These are phyloP conservation scores for Crithidia expoeki DNA, from an alignment of 208 protist genomes.

Conservation along the genomic window DNA sequence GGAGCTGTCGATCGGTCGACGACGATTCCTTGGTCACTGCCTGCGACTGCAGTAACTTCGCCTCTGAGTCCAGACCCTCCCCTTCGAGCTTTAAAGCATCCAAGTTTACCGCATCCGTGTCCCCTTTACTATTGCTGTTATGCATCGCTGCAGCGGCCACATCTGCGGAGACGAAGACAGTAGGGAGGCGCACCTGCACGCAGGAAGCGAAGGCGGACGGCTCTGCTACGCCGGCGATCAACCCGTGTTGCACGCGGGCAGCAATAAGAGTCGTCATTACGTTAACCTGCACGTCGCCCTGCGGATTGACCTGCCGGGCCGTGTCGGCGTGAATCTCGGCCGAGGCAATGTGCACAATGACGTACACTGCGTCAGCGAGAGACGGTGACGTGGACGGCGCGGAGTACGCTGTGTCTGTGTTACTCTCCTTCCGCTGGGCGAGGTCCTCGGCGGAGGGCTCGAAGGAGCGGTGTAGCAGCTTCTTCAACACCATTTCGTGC, in stretches of 20 bases:
- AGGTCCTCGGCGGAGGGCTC: conserved; percentile 32
- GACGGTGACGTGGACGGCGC: too few species aligned
- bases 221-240: conserved; percentile 56
- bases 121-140: background rate
- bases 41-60: background rate
- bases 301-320: conserved; percentile 42
- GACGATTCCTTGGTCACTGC: background rate
- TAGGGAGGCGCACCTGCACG: conserved; percentile 44
- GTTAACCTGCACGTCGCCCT: conserved; percentile 53
- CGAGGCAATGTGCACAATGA: conserved; percentile 43
- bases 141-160: conserved; percentile 13
- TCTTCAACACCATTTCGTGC: conserved; percentile 52
- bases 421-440: conserved; percentile 13
- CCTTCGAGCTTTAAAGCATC: background rate
- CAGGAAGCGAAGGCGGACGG: conserved; percentile 43
- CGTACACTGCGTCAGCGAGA: conserved; percentile 2
- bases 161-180: conserved; percentile 12
- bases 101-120: background rate
- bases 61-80: background rate
- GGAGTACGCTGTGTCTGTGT: background rate
- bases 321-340: conserved; percentile 54
- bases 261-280: conserved; percentile 35
- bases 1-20: conserved; percentile 19
- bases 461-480: conserved; percentile 49
- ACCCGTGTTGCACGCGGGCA: conserved; percentile 50